phyloP scores from a whole-genome alignment of 495 filamentous ascomycete species.

The Neurospora pannonica region DNA sequence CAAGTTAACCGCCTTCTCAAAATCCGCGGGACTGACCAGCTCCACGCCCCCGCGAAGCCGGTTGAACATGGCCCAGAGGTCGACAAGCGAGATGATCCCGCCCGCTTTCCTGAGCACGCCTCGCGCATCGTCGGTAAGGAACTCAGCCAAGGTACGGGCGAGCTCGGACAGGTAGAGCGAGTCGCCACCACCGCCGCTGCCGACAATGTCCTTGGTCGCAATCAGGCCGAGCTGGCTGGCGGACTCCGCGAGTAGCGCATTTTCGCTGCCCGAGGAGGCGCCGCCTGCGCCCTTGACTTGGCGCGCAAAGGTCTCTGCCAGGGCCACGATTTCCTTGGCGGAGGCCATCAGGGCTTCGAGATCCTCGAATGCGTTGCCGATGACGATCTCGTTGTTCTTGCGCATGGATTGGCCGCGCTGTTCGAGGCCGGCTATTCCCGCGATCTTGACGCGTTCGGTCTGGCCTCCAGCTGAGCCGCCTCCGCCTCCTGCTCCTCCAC shows the following conservation, averaged over 20 bases:
- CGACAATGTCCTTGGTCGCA: constrained; percentile 84
- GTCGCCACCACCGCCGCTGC: constrained; percentile 34
- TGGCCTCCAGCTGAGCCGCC: constrained; percentile 1
- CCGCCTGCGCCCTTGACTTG: constrained; percentile 48
- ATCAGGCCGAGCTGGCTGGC: constrained; percentile 78
- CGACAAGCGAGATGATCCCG: constrained; percentile 89
- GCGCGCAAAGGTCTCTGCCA: constrained; percentile 78
- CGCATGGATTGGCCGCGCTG: constrained; percentile 70
- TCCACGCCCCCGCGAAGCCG: constrained; percentile 92
- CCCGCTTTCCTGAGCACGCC: constrained; percentile 77
- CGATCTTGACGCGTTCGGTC: constrained; percentile 45
- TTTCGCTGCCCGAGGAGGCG: constrained; percentile 53
- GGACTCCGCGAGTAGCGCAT: constrained; percentile 69
- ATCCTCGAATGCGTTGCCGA: constrained; percentile 92
- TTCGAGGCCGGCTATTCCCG: constrained; percentile 91
- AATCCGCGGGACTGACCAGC: constrained; percentile 82
- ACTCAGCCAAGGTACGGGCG: constrained; percentile 83
- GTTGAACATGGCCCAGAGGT: constrained; percentile 96
- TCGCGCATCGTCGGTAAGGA: constrained; percentile 78
- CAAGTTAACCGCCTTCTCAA: constrained; percentile 75
- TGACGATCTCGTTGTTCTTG: constrained; percentile 85
- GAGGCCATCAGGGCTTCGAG: constrained; percentile 94
- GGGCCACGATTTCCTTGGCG: constrained; percentile 87
- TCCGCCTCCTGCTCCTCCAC: background rate
- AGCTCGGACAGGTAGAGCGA: constrained; percentile 65